These are phyloP conservation scores for Acorus calamus DNA, from an alignment of 106 monocot genomes.

Conservation along the genomic window DNA sequence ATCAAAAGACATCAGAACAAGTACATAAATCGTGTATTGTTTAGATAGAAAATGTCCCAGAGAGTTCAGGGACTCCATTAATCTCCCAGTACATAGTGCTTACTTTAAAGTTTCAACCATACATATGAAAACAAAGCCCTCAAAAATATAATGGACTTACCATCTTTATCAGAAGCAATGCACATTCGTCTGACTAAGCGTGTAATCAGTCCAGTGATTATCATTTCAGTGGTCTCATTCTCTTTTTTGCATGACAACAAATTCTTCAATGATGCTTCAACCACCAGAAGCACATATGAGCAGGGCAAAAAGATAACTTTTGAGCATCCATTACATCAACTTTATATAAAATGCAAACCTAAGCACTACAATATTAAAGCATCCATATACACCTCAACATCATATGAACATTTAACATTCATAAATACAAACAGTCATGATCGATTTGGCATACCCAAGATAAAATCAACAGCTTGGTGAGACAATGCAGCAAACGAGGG, in stretches of 20 bases:
- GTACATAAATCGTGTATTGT: no score
- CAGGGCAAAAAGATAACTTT: background rate
- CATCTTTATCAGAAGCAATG: constrained; percentile 24
- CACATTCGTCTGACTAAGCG: constrained; percentile 75
- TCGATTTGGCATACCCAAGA: constrained; percentile 35
- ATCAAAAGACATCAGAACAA: no score
- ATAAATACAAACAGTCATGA: no score
- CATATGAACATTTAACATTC: no score
- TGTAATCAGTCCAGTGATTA: constrained; percentile 56
- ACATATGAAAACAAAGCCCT: background rate
- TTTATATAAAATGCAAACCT: no score
- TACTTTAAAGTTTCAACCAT: no score
- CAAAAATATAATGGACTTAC: constrained; percentile 12
- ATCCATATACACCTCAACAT: no score
- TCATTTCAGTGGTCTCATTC: constrained; percentile 60
- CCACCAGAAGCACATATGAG: background rate
- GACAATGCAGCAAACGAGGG: constrained; percentile 48
- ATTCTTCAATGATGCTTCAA: constrained; percentile 77
- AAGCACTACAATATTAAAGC: no score
- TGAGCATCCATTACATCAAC: no score
- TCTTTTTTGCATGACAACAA: constrained; percentile 47
- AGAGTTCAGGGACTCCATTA: no score
- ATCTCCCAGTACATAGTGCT: no score
- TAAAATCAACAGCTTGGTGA: constrained; percentile 69
- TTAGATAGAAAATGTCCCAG: no score